phyloP scores from a whole-genome alignment of 2,329 filamentous ascomycete species.

The Ophiosphaerella narmari region DNA sequence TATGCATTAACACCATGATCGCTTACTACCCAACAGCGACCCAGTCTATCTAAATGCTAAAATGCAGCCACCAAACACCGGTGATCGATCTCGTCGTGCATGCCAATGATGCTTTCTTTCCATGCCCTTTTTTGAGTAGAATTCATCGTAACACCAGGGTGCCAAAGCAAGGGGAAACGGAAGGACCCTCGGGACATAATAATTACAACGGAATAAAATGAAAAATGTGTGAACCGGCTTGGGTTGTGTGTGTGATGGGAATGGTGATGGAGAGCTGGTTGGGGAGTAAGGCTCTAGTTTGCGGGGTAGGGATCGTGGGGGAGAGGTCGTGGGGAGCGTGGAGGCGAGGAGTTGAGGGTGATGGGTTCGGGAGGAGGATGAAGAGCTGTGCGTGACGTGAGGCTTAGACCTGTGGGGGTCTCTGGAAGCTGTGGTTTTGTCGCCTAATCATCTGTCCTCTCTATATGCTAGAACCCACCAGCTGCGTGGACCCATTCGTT shows the following conservation, averaged over 20 bases:
- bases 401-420: background rate
- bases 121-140: constrained; percentile 11
- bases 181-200: constrained; percentile 18
- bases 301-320: background rate
- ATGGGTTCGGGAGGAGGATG: no score
- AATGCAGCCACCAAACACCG: background rate
- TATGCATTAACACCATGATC: no score
- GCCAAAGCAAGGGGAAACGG: constrained; percentile 3
- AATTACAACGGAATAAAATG: constrained; percentile 26
- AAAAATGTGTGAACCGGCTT: constrained; percentile 6
- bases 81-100: background rate
- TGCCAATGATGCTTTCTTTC: constrained; percentile 9
- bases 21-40: no score
- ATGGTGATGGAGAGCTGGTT: background rate
- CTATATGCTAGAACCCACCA: constrained; percentile 2
- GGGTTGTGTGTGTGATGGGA: background rate
- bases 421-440: constrained; percentile 2
- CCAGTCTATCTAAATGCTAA: background rate
- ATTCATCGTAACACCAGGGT: constrained; percentile 25
- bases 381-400: background rate
- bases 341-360: background rate
- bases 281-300: background rate
- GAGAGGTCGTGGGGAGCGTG: background rate
- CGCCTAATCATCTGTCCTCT: background rate
- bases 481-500: constrained; percentile 9